A percentile compares a stretch with the other conserved stretches of the same genome.
These are phyloP conservation scores for Ophiocytium majus DNA, from an alignment of 352 stramenopile genomes.

Conservation along the genomic window DNA sequence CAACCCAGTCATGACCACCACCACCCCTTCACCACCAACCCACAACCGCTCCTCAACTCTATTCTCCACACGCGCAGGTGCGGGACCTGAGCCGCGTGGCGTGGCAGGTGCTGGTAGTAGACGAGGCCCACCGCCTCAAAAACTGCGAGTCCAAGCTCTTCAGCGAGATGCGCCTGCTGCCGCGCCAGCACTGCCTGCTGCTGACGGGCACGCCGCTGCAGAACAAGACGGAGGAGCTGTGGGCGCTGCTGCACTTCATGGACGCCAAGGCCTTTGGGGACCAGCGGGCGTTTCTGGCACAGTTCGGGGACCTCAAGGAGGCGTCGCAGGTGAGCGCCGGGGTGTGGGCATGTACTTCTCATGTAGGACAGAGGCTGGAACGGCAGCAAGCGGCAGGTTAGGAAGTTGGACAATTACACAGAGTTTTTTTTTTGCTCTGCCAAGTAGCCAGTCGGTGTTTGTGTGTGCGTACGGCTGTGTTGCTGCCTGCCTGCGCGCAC, in stretches of 20 bases:
- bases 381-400: too few species aligned
- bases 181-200: slow-evolving; percentile 65
- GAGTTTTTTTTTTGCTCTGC: too few species aligned
- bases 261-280: slow-evolving; percentile 95
- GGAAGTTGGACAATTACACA: too few species aligned
- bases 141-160: slow-evolving; percentile 70
- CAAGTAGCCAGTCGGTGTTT: too few species aligned
- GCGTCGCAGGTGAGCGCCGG: slow-evolving; percentile 22
- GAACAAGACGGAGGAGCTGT: slow-evolving; percentile 95
- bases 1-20: too few species aligned
- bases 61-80: too few species aligned
- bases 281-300: slow-evolving; percentile 86
- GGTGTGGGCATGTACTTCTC: too few species aligned
- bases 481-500: too few species aligned
- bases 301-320: slow-evolving; percentile 80
- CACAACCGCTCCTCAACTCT: too few species aligned
- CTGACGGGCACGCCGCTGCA: slow-evolving; percentile 97
- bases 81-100: slow-evolving; percentile 71
- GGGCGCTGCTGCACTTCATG: slow-evolving; percentile 94
- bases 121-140: slow-evolving; percentile 98
- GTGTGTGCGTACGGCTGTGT: too few species aligned
- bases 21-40: too few species aligned
- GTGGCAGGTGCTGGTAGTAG: slow-evolving; percentile 96
- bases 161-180: slow-evolving; percentile 52
- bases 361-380: too few species aligned